Evolutionary conservation across 495 filamentous ascomycete species (phyloP), one percentile per base, ranked within the genome.

Genomic region (Ascodesmis nigricans): DNA sequence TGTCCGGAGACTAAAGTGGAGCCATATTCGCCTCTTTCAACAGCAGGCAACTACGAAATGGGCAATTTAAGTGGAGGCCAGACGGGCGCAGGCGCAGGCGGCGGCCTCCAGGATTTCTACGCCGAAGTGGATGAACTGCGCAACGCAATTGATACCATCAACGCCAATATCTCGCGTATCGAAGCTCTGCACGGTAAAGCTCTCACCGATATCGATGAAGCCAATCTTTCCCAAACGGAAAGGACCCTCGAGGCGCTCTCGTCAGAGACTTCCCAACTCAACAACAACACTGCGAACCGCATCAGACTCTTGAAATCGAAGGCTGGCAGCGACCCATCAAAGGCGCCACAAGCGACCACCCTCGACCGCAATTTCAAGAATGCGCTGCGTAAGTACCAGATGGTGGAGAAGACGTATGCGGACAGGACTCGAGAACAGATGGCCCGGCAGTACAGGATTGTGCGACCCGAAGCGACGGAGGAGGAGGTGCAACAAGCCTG

Each of bases 401-500:
- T 62, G 39, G 56, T 75, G 26, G 83, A 93, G 54, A 62, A 62
- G 1, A 64, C 70, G 21, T 91, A 78, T 61, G 66, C 73, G 44
- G 71, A 75, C 53, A 69, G 73, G 43, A 61, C 80, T n/a, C 61
- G 71, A 39, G 74, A 74, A 25, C 80, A 87, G 53, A 73, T 82
- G 55, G 76, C 71, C 40, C 69, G 87, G 33, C 81, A 91, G 46
- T 87, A 84, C 55, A 67, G 76, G 39, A 91, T 93, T 50, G 81
- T 87, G 41, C 66, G 69, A 43, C 82, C 83, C 11, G 73, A 92
- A 39, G 78, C 79, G 5, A 69, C 66, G 36, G 81, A 90, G 18
- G 67, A 65, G 35, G 79, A 95, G 52, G 64, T 93, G 28, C 65
- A 69, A 25, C 66, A 73, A 39, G 80, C 75, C 28, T 71, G 80